phyloP scores from a whole-genome alignment of 2,329 filamentous ascomycete species.

The Colletotrichum tanaceti region DNA sequence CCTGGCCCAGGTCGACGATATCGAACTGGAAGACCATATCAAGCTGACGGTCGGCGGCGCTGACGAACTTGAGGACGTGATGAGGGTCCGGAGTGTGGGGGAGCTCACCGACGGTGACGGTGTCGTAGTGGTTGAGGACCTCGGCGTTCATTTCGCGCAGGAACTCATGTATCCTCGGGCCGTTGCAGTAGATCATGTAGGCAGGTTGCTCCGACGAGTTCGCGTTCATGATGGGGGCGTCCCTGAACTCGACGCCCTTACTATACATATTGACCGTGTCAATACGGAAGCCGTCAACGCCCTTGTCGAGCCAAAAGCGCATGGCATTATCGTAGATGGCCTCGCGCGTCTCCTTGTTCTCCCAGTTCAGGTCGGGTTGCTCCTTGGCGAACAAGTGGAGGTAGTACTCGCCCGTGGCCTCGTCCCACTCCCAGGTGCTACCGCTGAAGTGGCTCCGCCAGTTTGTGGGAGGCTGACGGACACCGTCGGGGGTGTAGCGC shows the following conservation, averaged over 20 bases:
- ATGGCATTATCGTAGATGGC: constrained; percentile 79
- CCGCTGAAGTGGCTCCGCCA: constrained; percentile 74
- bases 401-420: constrained; percentile 79
- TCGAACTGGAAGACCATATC: constrained; percentile 79
- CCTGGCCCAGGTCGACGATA: constrained; percentile 70
- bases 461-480: constrained; percentile 78
- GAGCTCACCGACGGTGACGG: constrained; percentile 79
- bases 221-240: constrained; percentile 66
- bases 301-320: constrained; percentile 82
- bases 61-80: constrained; percentile 70
- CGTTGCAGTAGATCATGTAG: constrained; percentile 71
- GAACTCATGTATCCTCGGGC: constrained; percentile 76
- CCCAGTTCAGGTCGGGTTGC: constrained; percentile 90
- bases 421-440: constrained; percentile 77
- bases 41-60: constrained; percentile 67
- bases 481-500: constrained; percentile 65
- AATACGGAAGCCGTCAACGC: constrained; percentile 79
- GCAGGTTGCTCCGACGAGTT: constrained; percentile 63
- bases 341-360: constrained; percentile 73
- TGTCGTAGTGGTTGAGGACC: constrained; percentile 69
- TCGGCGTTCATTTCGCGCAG: constrained; percentile 71
- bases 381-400: constrained; percentile 79
- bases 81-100: constrained; percentile 69
- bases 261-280: constrained; percentile 81
- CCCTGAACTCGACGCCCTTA: constrained; percentile 68